phyloP scores from a whole-genome alignment of 2,329 filamentous ascomycete genomes.

The Corynespora cassiicola region DNA sequence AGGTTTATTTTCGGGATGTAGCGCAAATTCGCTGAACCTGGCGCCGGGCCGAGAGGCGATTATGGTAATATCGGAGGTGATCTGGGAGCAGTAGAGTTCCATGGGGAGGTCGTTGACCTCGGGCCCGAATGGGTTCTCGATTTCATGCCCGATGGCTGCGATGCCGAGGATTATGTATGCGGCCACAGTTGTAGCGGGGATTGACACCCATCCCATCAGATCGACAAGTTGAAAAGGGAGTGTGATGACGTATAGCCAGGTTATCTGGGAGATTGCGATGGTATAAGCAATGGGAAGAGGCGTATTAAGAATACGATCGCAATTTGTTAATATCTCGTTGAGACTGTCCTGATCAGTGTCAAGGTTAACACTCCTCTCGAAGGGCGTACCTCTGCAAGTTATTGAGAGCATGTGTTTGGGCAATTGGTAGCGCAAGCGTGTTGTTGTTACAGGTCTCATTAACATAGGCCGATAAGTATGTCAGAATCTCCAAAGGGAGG shows the following conservation, averaged over 20 bases:
- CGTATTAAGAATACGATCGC: slow-evolving; percentile 78
- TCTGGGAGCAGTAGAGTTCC: slow-evolving; percentile 74
- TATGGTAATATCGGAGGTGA: slow-evolving; percentile 74
- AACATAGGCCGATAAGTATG: slow-evolving; percentile 69
- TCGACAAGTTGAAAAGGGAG: slow-evolving; percentile 77
- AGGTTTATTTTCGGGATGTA: slow-evolving; percentile 54
- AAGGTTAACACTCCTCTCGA: too few relatives aligned
- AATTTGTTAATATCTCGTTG: slow-evolving; percentile 72
- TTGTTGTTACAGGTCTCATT: slow-evolving; percentile 62
- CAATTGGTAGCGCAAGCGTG: slow-evolving; percentile 60
- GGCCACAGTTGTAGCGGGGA: slow-evolving; percentile 72
- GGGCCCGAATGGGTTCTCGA: slow-evolving; percentile 81
- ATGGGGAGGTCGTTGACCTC: slow-evolving; percentile 72
- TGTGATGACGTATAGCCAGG: slow-evolving; percentile 77
- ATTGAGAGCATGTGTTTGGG: slow-evolving; percentile 64
- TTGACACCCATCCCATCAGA: slow-evolving; percentile 71
- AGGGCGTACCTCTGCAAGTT: slow-evolving; percentile 62
- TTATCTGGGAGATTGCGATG: slow-evolving; percentile 81
- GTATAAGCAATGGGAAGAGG: slow-evolving; percentile 79
- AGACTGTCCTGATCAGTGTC: too few relatives aligned
- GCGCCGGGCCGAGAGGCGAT: slow-evolving; percentile 65
- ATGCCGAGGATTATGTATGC: slow-evolving; percentile 83
- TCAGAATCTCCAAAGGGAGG: slow-evolving; percentile 77
- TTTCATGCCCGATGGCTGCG: slow-evolving; percentile 74
- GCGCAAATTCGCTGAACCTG: slow-evolving; percentile 56